A percentile compares a stretch with the other conserved stretches of the same genome.
phyloP scores from a whole-genome alignment of 257 asterid genomes.

The Agastache rugosa region DNA sequence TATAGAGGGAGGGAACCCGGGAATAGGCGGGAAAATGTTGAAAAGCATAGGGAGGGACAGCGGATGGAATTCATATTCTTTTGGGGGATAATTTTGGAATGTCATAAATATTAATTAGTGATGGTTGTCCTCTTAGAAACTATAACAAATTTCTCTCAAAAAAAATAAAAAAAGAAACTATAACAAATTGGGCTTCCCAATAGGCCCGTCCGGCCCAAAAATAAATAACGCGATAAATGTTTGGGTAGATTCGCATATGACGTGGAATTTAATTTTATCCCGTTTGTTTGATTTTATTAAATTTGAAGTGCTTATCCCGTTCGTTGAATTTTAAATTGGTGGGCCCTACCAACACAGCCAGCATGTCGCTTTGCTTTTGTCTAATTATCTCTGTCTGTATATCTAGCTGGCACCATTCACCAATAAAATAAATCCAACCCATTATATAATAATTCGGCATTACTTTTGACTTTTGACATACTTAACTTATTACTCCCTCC shows the following conservation, averaged over 20 bases:
- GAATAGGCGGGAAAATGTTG: constrained; percentile 51
- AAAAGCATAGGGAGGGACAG: neutral
- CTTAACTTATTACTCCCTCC: no score
- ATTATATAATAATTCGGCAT: no score
- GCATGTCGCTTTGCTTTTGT: constrained; percentile 19
- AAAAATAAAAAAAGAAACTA: no score
- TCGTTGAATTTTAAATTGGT: neutral
- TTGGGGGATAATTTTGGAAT: constrained; percentile 31
- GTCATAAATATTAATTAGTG: no score
- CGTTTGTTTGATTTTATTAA: neutral
- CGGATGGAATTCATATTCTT: neutral
- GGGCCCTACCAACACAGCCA: constrained; percentile 6
- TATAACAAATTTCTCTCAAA: no score
- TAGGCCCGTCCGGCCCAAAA: neutral
- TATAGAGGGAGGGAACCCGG: constrained; percentile 15
- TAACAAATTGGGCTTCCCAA: neutral
- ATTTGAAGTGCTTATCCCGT: neutral
- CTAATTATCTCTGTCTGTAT: neutral
- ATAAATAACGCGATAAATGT: neutral
- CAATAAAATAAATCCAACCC: neutral
- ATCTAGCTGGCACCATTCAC: constrained; percentile 29
- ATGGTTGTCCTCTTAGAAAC: no score
- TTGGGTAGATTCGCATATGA: neutral
- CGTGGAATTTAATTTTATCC: neutral
- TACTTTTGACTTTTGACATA: no score